Evolutionary conservation across 2,329 filamentous ascomycete genomes (phyloP).

Genomic region (Cyphellophora attinorum): DNA sequence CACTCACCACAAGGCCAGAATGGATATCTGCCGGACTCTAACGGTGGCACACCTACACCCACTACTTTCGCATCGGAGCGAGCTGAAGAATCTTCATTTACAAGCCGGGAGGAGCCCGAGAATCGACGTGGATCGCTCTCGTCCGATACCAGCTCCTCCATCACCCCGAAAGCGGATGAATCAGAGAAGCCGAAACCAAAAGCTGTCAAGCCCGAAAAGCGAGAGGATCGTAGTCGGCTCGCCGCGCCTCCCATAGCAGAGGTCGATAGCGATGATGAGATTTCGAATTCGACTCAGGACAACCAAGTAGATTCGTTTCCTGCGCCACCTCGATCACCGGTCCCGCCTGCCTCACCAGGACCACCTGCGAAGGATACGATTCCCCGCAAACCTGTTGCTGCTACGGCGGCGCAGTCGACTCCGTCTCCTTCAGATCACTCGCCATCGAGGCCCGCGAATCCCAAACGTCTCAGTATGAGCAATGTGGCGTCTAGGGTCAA

Average conservation of each 20-base stretch:
- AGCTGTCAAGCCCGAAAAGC: background rate
- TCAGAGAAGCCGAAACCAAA: background rate
- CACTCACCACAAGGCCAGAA: background rate
- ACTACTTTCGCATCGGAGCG: conserved; percentile 18
- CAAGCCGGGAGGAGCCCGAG: conserved; percentile 16
- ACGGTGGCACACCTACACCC: conserved; percentile 20
- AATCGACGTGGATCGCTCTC: conserved; percentile 15
- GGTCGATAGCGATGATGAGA: background rate
- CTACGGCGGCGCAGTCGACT: background rate
- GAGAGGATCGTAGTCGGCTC: background rate
- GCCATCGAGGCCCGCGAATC: background rate
- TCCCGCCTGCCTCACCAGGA: background rate
- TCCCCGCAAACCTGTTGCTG: background rate
- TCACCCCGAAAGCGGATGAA: conserved; percentile 7
- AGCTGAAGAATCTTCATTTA: conserved; percentile 24
- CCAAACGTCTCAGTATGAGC: background rate
- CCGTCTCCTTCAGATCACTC: background rate
- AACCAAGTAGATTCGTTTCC: too few species aligned
- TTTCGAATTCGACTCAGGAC: background rate
- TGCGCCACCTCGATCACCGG: too few species aligned
- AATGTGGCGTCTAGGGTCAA: background rate
- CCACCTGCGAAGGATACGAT: background rate
- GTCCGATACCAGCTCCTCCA: conserved; percentile 17
- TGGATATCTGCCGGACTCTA: conserved; percentile 4
- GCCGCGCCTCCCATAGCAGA: background rate